A percentile compares a stretch with the other conserved stretches of the same genome.
phyloP scores from a whole-genome alignment of 2,329 filamentous ascomycete genomes.

The Ampelomyces quisqualis region DNA sequence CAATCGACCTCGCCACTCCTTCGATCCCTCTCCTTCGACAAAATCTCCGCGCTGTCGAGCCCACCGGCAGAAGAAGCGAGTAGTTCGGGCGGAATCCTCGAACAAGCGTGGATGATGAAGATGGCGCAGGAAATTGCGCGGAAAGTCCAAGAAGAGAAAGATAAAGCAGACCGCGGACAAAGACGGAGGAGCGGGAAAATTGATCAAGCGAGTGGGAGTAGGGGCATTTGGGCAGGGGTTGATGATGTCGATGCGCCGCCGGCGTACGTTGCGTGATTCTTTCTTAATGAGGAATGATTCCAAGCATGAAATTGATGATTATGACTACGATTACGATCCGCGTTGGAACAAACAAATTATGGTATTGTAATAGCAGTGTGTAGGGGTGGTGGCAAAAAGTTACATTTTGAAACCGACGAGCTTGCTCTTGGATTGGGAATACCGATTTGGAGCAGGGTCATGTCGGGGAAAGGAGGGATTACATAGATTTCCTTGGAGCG shows the following conservation, averaged over 20 bases:
- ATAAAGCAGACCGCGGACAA: conserved; percentile 14
- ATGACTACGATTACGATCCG: conserved; percentile 1
- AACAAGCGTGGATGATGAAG: conserved; percentile 86
- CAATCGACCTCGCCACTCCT: conserved; percentile 41
- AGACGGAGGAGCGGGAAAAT: not conserved
- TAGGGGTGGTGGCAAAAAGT: too few species aligned
- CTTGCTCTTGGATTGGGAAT: too few species aligned
- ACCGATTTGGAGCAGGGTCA: too few species aligned
- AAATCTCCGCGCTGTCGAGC: conserved; percentile 29
- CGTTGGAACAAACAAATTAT: too few species aligned
- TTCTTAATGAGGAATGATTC: conserved; percentile 4
- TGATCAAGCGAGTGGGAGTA: not conserved
- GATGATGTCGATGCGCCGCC: conserved; percentile 6
- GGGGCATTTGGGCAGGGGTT: conserved; percentile 4
- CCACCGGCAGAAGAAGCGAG: conserved; percentile 27
- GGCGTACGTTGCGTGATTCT: conserved; percentile 2
- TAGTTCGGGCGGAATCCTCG: conserved; percentile 58
- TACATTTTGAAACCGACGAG: too few species aligned
- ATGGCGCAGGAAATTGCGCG: conserved; percentile 90
- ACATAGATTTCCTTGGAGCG: too few species aligned
- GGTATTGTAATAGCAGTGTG: too few species aligned
- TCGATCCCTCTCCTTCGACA: conserved; percentile 39
- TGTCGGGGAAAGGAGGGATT: too few species aligned
- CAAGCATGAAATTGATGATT: too few species aligned
- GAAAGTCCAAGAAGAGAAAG: conserved; percentile 84